Evolutionary conservation across 2,329 filamentous ascomycete genomes (phyloP).

Genomic region (Pyrenophora teres): DNA sequence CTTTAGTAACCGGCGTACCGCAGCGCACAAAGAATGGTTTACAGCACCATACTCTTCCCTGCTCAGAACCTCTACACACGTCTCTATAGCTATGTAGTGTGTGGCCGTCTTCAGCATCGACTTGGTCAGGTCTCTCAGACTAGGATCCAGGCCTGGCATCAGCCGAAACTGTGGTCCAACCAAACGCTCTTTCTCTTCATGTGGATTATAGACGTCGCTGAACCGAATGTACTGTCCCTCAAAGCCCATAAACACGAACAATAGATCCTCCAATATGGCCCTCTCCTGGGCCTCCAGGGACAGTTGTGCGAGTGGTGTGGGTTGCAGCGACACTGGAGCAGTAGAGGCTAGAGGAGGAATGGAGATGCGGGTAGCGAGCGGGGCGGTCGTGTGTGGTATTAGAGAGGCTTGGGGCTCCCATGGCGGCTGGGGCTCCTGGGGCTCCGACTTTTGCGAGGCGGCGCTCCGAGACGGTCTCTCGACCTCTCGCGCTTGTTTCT

Average conservation of each 20-base stretch:
- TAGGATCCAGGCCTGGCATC: slow-evolving; percentile 83
- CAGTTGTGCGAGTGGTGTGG: slow-evolving; percentile 69
- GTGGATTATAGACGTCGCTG: slow-evolving; percentile 78
- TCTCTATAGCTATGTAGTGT: slow-evolving; percentile 87
- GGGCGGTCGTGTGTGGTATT: slow-evolving; percentile 70
- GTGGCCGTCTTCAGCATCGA: slow-evolving; percentile 95
- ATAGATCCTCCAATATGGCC: slow-evolving; percentile 83
- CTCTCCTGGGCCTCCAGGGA: slow-evolving; percentile 82
- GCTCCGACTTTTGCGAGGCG: slow-evolving; percentile 26
- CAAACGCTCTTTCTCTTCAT: slow-evolving; percentile 83
- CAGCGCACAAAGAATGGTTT: slow-evolving; percentile 94
- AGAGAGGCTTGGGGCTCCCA: slow-evolving; percentile 85
- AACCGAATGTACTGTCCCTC: slow-evolving; percentile 98
- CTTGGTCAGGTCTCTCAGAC: slow-evolving; percentile 80
- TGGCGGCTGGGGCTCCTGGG: slow-evolving; percentile 44
- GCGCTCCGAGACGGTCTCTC: slow-evolving; percentile 31
- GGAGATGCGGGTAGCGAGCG: slow-evolving; percentile 71
- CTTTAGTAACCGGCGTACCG: slow-evolving; percentile 86
- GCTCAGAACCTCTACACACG: slow-evolving; percentile 93
- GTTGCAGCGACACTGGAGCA: slow-evolving; percentile 71
- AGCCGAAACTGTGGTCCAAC: slow-evolving; percentile 82
- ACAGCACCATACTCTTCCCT: slow-evolving; percentile 91
- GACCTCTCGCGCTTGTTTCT: slow-evolving; percentile 35
- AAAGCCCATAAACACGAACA: slow-evolving; percentile 97
- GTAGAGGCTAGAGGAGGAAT: slow-evolving; percentile 66